Evolutionary conservation across 2,329 filamentous ascomycete genomes (phyloP), one percentile per base, ranked within the genome.

Genomic region (Colletotrichum scovillei): DNA sequence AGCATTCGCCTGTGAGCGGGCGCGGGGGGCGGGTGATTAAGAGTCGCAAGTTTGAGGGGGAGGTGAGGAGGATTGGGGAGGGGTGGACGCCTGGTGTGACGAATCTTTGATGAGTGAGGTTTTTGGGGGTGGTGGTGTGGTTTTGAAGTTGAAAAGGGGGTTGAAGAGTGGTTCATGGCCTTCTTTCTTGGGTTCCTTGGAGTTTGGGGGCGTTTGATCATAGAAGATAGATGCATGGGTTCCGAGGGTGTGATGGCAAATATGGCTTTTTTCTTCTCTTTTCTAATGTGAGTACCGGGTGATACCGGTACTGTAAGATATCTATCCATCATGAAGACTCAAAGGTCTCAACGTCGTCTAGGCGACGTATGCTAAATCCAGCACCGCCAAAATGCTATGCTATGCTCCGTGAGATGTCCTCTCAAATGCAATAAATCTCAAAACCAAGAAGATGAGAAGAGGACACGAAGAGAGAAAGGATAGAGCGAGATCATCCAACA

Each of bases 1-100:
- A 96, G 78, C 92, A 95, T 81, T 89, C 89, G 75, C 93, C 93
- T 62, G 81, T 85, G 4, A 82, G 82, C 0, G 89, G 88, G 0
- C 82, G 82, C 30, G 87, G 88, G 0, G 90, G 90, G 3, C 89
- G 91, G 81, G 92, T 92, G 80, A 98, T 98, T 76, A 93, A 91
- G 65, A 98, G 95, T 82, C 90, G 89, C 77, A 91, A 87, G 80
- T 99, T 99, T 82, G 89, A 91, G 63, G 90, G 91, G 19, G 95
- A 98, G 79, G 92, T 99, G 81, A 91, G 93, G 81, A 88, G 93
- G 77, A 97, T 99, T 81, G 97, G 95, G 42, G 93, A 96, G 79
- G 84, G 85, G 1, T 99, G 97, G 95, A 89, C 89, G 69, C 94
- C 95, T 1, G 95, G 95, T 9, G 86, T 93, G 63, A 86, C 86